Base-by-base conservation (phyloP, 2,329 filamentous ascomycete species). In the Coniochaeta prunicola region DNA sequence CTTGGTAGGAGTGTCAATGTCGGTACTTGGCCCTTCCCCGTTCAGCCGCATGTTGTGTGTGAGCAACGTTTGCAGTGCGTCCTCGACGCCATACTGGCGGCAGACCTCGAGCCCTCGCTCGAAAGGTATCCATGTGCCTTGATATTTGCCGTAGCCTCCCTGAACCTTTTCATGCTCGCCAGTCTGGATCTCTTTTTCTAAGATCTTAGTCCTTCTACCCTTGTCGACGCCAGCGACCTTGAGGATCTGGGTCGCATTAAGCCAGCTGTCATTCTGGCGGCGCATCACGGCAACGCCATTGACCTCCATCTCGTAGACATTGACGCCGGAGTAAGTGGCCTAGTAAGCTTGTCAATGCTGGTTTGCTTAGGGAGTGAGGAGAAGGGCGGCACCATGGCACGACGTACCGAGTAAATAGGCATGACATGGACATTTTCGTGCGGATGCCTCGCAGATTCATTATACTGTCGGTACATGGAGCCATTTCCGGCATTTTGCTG, bases 121-220 rank as follows among this genome's bases (percentile, higher is more conserved):
- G 69, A 96, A 97, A 69, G 89, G 91, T 69, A 99, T 96, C 94
- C 94, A 99, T 2, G 94, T 99, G 58, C 94, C 94, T 77, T 99
- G 94, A 69, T 99, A 99, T 77, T 97, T 97, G 64, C 94, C 94
- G 69, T 99, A 99, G 5, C 94, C 94, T 34, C 94, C 94, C 72
- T 99, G 94, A 2, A 99, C 93, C 74, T 99, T 99, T 73, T 99
- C 94, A 73, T 99, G 93, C 70, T 96, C 91, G 68, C 94, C 94
- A 0, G 90, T 94, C 63, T 96, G 85, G 60, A 99, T 96, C 74
- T 99, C 94, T 75, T 97, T 97, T 72, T 99, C 94, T 57, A 99
- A 81, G 8, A 97, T 96, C 74, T 97, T 97, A 60, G 94, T 97
- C 66, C 94, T 89, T 76, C 96, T 96, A 61, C 93, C 94, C 76